A percentile compares a stretch with the other conserved stretches of the same genome.
phyloP scores from a whole-genome alignment of 73 alveolate species.

The Uronychia setigera region DNA sequence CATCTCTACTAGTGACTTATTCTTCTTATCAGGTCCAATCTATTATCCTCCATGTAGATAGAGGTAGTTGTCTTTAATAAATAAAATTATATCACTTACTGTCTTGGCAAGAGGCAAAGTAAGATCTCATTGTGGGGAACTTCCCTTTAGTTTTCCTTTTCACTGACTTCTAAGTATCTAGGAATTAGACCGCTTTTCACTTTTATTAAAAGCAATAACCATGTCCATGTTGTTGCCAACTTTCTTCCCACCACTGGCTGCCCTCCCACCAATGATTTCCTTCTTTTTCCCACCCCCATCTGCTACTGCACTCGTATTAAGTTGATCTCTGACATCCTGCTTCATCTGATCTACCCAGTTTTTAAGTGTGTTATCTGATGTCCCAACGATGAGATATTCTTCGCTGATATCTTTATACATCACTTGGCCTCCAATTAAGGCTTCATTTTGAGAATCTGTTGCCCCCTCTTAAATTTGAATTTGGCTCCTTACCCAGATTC shows the following conservation, averaged over 20 bases:
- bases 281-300: background rate
- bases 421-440: no score
- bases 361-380: no score
- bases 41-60: background rate
- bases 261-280: background rate
- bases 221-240: background rate
- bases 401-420: no score
- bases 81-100: background rate
- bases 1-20: background rate
- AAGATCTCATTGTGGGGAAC: background rate
- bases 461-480: no score
- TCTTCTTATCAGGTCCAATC: background rate
- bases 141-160: background rate
- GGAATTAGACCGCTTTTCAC: background rate
- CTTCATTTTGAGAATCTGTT: no score
- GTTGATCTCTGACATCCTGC: no score
- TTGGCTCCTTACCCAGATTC: no score
- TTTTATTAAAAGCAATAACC: background rate
- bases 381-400: no score
- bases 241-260: background rate
- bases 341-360: no score
- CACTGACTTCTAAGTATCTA: background rate
- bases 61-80: background rate
- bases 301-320: no score
- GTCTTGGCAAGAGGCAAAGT: background rate